Evolutionary conservation across 495 filamentous ascomycete genomes (phyloP), one percentile per base, ranked within the genome.

Genomic region (Penicillium robsamsonii): DNA sequence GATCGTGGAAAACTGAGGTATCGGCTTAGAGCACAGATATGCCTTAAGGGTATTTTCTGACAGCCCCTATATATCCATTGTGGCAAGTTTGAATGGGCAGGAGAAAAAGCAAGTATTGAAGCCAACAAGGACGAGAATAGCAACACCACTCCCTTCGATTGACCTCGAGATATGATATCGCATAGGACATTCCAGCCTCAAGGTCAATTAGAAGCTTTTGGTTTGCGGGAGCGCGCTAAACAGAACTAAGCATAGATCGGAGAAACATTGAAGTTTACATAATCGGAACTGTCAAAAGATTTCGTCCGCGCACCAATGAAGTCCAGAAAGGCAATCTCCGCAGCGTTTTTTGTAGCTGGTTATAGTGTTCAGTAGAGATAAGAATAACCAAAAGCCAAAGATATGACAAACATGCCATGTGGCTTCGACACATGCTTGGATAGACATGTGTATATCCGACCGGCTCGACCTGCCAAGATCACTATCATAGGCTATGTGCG

Each of bases 311-410:
- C 49, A 43, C 61, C 61, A 65, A 61, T 62, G 33, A 35, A 11
- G 38, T 24, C 11, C n/a, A 31, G n/a, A 37, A 56, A 55, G 57
- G 59, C 57, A 53, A 62, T 65, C 59, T 53, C 57, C 54, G 59
- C 53, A 48, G 42, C 44, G 48, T n/a, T 38, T 1, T 17, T 3
- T n/a, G 6, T 6, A 2, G 15, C 7, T 37, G 5, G 2, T 0
- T n/a, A 38, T 38, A 38, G 7, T 1, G 5, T 38, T 17, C 7
- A 9, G 35, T 38, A 7, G 35, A 15, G 35, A 38, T 38, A 38
- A n/a, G 35, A n/a, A 17, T 38, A 5, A 6, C 8, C 35, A 17
- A 38, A 37, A 17, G 35, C 15, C 6, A 38, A 8, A 31, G n/a
- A 22, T 45, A 33, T 8, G 31, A 29, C 15, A 27, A 27, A 45